Evolutionary conservation across 1,284 basidiomycete genomes (phyloP).

Genomic region (Apiotrichum veenhuisii): DNA sequence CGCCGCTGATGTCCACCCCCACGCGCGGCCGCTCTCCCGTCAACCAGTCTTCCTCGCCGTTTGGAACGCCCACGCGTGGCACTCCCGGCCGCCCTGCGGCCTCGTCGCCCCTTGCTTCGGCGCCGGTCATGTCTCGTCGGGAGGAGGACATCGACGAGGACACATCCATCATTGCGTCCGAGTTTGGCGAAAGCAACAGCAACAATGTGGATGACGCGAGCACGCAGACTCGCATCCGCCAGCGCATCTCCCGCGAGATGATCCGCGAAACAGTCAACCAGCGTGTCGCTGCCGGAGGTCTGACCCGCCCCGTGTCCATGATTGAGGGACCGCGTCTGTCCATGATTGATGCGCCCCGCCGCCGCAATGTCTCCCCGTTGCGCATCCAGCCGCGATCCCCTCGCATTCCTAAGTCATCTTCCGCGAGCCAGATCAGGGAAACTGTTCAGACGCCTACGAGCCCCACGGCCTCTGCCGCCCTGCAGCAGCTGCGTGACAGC

Average conservation of each 20-base stretch:
- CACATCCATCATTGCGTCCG: background rate
- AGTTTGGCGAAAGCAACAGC: slow-evolving; percentile 14
- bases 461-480: slow-evolving; percentile 1
- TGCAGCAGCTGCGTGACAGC: slow-evolving; percentile 5
- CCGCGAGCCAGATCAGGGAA: background rate
- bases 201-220: slow-evolving; percentile 15
- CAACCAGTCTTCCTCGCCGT: background rate
- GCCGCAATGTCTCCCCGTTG: slow-evolving; percentile 2
- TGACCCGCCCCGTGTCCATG: slow-evolving; percentile 10
- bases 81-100: slow-evolving; percentile 3
- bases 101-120: slow-evolving; percentile 12
- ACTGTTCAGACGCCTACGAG: background rate
- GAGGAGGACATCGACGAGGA: background rate
- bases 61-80: background rate
- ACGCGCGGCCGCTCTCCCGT: background rate
- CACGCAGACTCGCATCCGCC: slow-evolving; percentile 39
- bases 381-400: background rate
- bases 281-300: slow-evolving; percentile 35
- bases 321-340: slow-evolving; percentile 20
- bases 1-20: slow-evolving; percentile 1
- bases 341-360: slow-evolving; percentile 2
- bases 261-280: slow-evolving; percentile 46
- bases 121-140: slow-evolving; percentile 2
- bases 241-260: slow-evolving; percentile 48
- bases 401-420: background rate